Evolutionary conservation across 2,329 filamentous ascomycete species (phyloP).

Genomic region (Colletotrichum lupini): DNA sequence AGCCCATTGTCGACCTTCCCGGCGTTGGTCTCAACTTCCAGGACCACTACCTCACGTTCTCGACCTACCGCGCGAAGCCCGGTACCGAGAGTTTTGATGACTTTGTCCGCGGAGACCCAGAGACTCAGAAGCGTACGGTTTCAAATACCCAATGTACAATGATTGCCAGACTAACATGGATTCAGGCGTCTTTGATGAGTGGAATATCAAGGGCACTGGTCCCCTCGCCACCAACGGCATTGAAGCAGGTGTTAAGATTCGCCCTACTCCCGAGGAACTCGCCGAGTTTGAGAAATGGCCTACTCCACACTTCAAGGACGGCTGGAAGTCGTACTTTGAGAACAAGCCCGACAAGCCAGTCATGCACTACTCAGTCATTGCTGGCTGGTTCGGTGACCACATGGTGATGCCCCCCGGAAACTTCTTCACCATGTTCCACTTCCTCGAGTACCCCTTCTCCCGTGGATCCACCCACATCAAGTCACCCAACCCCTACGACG

Average conservation of each 20-base stretch:
- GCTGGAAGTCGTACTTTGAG: conserved; percentile 87
- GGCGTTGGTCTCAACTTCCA: conserved; percentile 83
- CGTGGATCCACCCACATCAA: conserved; percentile 78
- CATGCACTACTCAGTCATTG: conserved; percentile 85
- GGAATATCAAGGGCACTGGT: conserved; percentile 83
- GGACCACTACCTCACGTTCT: conserved; percentile 79
- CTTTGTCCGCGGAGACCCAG: conserved; percentile 79
- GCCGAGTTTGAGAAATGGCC: conserved; percentile 78
- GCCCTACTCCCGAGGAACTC: conserved; percentile 76
- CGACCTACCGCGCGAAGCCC: conserved; percentile 78
- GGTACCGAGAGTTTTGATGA: conserved; percentile 84
- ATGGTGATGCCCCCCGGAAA: conserved; percentile 77
- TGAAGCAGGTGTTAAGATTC: conserved; percentile 82
- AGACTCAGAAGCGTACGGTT: conserved; percentile 71
- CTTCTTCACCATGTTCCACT: conserved; percentile 88
- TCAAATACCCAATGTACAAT: no score
- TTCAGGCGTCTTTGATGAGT: conserved; percentile 76
- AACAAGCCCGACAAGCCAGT: conserved; percentile 87
- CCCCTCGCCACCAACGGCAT: conserved; percentile 83
- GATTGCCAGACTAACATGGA: conserved; percentile 10
- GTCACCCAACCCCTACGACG: conserved; percentile 78
- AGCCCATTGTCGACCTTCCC: conserved; percentile 76
- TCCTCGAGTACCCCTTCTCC: conserved; percentile 82
- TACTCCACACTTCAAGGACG: conserved; percentile 77
- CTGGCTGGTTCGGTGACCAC: conserved; percentile 72